Evolutionary conservation across 2,329 filamentous ascomycete genomes (phyloP).

Genomic region (Triangularia setosa): DNA sequence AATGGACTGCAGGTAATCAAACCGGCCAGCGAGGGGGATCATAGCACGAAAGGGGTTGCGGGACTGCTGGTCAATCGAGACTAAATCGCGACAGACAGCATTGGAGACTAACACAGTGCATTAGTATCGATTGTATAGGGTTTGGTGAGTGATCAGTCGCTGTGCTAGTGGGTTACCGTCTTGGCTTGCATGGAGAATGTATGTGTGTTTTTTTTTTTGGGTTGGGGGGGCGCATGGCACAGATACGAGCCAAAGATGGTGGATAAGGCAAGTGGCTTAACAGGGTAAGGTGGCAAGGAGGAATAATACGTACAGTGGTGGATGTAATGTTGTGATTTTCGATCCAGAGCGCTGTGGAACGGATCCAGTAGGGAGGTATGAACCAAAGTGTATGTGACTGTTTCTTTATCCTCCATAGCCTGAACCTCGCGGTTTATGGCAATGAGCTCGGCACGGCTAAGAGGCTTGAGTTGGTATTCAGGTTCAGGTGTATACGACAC

Average conservation of each 20-base stretch:
- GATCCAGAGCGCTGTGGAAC: constrained; percentile 50
- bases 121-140: background rate
- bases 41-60: constrained; percentile 46
- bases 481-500: background rate
- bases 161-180: background rate
- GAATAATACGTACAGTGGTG: constrained; percentile 43
- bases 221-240: too few species aligned
- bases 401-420: background rate
- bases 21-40: constrained; percentile 38
- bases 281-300: background rate
- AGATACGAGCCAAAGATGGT: too few species aligned
- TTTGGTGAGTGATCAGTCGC: too few species aligned
- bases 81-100: constrained; percentile 51
- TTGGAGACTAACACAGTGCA: constrained; percentile 38
- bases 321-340: constrained; percentile 44
- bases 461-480: background rate
- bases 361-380: constrained; percentile 47
- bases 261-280: background rate
- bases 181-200: background rate
- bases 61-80: constrained; percentile 42
- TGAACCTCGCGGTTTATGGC: background rate
- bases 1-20: constrained; percentile 44
- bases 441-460: background rate
- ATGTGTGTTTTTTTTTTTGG: too few species aligned
- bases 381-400: background rate